Percentiles rank a stretch among this genome's conserved stretches.
These are phyloP conservation scores for Prasinococcaceae sp. DNA, from an alignment of 139 green algal genomes.

Conservation along the genomic window DNA sequence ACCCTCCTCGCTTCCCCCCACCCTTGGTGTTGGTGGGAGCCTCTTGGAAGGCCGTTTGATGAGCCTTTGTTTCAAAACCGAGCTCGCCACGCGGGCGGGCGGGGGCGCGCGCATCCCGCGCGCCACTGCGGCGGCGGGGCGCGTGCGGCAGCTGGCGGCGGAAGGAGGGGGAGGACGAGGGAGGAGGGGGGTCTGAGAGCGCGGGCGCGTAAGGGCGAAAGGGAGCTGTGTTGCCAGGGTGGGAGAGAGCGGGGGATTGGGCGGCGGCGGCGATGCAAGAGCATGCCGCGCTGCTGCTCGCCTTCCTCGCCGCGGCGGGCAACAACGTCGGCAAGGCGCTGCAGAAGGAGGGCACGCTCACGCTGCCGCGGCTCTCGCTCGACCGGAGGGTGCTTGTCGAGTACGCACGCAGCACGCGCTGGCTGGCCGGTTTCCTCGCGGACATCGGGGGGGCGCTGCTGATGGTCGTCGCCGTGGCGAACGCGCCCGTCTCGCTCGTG, in stretches of 20 bases:
- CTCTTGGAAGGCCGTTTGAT: no score
- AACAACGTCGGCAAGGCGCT: slow-evolving; percentile 77
- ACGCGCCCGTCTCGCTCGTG: slow-evolving; percentile 69
- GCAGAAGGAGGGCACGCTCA: slow-evolving; percentile 63
- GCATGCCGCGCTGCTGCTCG: slow-evolving; percentile 44
- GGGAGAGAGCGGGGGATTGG: slow-evolving; percentile 6
- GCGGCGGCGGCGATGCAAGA: slow-evolving; percentile 1
- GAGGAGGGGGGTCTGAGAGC: slow-evolving; percentile 3
- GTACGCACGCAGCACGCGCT: no score
- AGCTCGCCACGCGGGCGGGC: no score
- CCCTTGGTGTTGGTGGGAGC: no score
- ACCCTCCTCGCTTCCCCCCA: no score
- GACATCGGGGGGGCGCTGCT: slow-evolving; percentile 64
- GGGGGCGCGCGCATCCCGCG: no score
- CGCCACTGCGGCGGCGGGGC: no score
- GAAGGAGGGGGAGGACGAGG: slow-evolving; percentile 5
- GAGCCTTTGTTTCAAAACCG: no score
- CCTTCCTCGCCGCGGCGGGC: slow-evolving; percentile 49
- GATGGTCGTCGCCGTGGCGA: slow-evolving; percentile 63
- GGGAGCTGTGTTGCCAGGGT: slow-evolving; percentile 3
- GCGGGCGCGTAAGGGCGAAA: slow-evolving; percentile 3
- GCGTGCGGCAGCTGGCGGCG: neutral
- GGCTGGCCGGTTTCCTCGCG: slow-evolving; percentile 44
- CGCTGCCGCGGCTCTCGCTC: slow-evolving; percentile 42
- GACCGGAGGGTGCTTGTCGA: slow-evolving; percentile 42